Conservation (phyloP, 176 grass and related monocot species). For the Rhynchospora tenuis region DNA sequence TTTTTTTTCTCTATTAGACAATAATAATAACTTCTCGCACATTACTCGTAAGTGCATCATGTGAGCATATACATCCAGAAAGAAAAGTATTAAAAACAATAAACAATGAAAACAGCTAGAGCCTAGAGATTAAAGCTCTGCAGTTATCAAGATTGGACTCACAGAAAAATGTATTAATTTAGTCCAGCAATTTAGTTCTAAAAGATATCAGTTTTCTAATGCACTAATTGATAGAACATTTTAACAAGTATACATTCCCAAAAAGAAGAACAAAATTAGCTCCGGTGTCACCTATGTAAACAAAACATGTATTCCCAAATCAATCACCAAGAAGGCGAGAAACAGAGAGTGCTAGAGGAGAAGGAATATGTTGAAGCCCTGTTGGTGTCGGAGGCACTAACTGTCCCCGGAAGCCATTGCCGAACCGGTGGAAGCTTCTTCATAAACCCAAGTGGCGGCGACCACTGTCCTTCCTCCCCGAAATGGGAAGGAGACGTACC, state of each 20-base stretch:
- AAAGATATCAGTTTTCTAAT: neutral
- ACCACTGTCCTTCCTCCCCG: conserved; percentile 17
- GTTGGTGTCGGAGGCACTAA: conserved; percentile 15
- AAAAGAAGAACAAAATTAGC: neutral
- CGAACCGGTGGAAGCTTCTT: conserved; percentile 20
- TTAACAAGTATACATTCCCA: neutral
- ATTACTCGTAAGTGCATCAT: too few species aligned
- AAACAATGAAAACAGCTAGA: too few species aligned
- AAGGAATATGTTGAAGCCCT: conserved; percentile 8
- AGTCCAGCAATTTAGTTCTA: neutral
- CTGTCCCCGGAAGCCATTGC: neutral
- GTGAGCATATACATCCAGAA: too few species aligned
- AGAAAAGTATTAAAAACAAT: too few species aligned
- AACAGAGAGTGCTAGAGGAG: conserved; percentile 16
- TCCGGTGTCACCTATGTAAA: neutral
- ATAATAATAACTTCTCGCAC: too few species aligned
- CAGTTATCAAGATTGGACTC: too few species aligned
- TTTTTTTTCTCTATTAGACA: too few species aligned
- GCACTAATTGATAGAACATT: neutral
- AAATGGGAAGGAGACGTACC: conserved; percentile 31
- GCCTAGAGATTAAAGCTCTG: too few species aligned
- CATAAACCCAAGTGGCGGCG: conserved; percentile 29
- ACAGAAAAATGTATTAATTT: neutral
- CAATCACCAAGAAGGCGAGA: conserved; percentile 39
- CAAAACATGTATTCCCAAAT: neutral